Conservation (phyloP, 345 rosid genomes). For the Dipteronia sinensis region DNA sequence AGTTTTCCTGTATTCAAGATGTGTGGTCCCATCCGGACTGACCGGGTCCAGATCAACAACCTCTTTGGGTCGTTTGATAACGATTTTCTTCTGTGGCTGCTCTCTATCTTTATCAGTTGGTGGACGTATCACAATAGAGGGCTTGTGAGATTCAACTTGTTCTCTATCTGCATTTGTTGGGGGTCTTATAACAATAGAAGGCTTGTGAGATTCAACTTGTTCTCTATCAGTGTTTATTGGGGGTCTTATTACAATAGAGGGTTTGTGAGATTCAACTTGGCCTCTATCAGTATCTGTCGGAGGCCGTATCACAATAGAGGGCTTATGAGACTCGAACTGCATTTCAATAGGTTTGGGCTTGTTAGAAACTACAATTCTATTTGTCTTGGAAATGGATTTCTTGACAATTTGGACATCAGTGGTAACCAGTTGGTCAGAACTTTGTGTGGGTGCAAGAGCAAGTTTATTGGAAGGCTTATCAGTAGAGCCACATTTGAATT, state of each 20-base stretch:
- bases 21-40: conserved; percentile 72
- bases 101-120: conserved; percentile 70
- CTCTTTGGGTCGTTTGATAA: conserved; percentile 79
- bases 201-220: conserved; percentile 56
- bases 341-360: conserved; percentile 62
- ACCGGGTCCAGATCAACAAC: conserved; percentile 63
- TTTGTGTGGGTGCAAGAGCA: conserved; percentile 45
- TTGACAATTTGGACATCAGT: conserved; percentile 56
- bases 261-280: conserved; percentile 58
- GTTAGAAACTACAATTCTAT: conserved; percentile 72
- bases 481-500: conserved; percentile 67
- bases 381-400: conserved; percentile 56
- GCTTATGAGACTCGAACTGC: conserved; percentile 65
- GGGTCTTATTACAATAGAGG: conserved; percentile 58
- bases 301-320: conserved; percentile 80
- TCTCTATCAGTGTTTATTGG: conserved; percentile 57
- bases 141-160: conserved; percentile 66
- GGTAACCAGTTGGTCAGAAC: conserved; percentile 51
- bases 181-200: conserved; percentile 59
- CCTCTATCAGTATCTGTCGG: conserved; percentile 67
- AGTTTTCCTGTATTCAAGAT: conserved; percentile 67
- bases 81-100: conserved; percentile 71
- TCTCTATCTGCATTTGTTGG: conserved; percentile 59
- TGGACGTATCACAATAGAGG: conserved; percentile 80
- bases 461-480: conserved; percentile 56